Percentiles rank a stretch among this genome's conserved stretches.
Evolutionary conservation across 1,284 basidiomycete genomes (phyloP).

Genomic region (Cutaneotrichosporon sp.): DNA sequence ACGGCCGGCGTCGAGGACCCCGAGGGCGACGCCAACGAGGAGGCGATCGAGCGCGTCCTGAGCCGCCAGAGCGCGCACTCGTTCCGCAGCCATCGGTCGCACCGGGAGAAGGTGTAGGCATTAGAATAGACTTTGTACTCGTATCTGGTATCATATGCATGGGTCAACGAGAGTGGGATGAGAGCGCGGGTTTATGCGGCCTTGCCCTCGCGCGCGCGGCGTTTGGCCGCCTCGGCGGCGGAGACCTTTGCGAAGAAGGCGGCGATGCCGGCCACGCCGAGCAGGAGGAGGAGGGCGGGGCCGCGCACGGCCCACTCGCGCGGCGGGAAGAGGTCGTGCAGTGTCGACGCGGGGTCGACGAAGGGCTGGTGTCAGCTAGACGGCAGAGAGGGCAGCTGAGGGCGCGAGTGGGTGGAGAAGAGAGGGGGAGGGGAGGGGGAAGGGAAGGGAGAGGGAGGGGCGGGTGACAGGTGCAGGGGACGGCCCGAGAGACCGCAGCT

Average conservation of each 20-base stretch:
- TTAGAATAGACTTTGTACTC: too few species aligned
- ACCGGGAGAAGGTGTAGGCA: neutral
- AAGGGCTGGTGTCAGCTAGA: conserved; percentile 66
- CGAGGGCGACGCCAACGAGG: conserved; percentile 21
- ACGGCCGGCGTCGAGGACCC: conserved; percentile 18
- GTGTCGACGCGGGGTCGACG: conserved; percentile 68
- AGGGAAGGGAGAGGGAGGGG: too few species aligned
- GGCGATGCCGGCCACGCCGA: conserved; percentile 75
- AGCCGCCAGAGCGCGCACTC: neutral
- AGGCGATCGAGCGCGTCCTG: conserved; percentile 6
- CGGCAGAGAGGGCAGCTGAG: neutral
- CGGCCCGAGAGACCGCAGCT: too few species aligned
- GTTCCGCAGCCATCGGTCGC: too few species aligned
- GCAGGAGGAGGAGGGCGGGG: conserved; percentile 76
- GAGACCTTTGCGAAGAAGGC: conserved; percentile 75
- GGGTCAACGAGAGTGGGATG: neutral
- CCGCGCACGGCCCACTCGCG: conserved; percentile 88
- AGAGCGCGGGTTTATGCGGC: too few species aligned
- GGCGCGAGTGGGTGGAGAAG: neutral
- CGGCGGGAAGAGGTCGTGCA: conserved; percentile 77
- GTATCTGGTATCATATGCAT: neutral
- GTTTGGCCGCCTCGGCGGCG: conserved; percentile 66
- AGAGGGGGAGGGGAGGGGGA: too few species aligned
- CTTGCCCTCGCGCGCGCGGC: conserved; percentile 41
- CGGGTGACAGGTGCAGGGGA: too few species aligned